Evolutionary conservation across 2,329 filamentous ascomycete genomes (phyloP).

Genomic region (Coleophoma eucalyptorum): DNA sequence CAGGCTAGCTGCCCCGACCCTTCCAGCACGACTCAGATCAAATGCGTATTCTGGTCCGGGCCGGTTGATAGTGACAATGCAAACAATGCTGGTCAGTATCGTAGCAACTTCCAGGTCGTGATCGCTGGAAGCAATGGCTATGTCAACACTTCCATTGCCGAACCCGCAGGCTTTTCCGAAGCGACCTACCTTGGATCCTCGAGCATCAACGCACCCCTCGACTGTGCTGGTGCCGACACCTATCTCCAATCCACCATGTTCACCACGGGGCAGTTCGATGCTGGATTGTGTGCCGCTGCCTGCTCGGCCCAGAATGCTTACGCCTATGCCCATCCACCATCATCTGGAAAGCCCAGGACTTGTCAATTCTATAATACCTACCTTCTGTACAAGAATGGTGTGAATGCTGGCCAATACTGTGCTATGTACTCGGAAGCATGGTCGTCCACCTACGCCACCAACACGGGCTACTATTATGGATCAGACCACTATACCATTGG

Average conservation of each 20-base stretch:
- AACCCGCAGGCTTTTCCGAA: conserved; percentile 12
- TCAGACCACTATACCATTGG: conserved; percentile 8
- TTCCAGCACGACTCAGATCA: conserved; percentile 20
- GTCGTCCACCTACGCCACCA: conserved; percentile 19
- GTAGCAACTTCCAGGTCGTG: conserved; percentile 29
- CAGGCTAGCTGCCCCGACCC: conserved; percentile 23
- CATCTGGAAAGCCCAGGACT: background rate
- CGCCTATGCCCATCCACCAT: conserved; percentile 2
- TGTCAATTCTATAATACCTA: conserved; percentile 31
- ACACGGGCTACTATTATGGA: conserved; percentile 15
- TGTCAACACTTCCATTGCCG: conserved; percentile 15
- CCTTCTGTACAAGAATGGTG: conserved; percentile 29
- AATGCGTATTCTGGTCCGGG: conserved; percentile 26
- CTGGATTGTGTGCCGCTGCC: conserved; percentile 22
- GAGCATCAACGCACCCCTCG: conserved; percentile 23
- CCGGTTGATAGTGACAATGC: conserved; percentile 18
- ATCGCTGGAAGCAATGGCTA: conserved; percentile 37
- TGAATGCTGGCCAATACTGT: conserved; percentile 29
- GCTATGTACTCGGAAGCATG: conserved; percentile 28
- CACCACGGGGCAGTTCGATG: conserved; percentile 22
- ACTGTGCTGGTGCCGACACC: conserved; percentile 9
- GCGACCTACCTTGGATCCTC: conserved; percentile 15
- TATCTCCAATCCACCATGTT: conserved; percentile 19
- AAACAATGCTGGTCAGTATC: conserved; percentile 25
- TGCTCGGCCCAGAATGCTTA: conserved; percentile 13